Evolutionary conservation across 345 rosid species (phyloP), one percentile per base, ranked within the genome.

Genomic region (Eucalyptus lansdowneana): DNA sequence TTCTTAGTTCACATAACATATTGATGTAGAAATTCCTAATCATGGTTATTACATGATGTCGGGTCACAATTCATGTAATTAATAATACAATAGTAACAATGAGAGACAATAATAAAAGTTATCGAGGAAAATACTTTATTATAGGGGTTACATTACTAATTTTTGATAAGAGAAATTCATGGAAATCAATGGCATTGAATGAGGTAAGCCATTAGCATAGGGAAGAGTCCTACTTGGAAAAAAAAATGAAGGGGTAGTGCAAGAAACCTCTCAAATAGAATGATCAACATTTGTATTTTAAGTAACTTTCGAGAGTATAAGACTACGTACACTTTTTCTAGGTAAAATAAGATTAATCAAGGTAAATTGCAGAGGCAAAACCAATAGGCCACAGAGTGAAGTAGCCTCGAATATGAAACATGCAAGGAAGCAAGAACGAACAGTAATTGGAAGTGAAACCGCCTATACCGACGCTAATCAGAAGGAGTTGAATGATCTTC

Each of bases 191-290:
- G 37, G 76, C 17, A 14, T 8, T 9, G 62, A n/a, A n/a, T 15
- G 76, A 65, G 19, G 76, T 8, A n/a, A n/a, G 34, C 37, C 17
- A 3, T 15, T n/a, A 14, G 6, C 9, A 0, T 10, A 14, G 10
- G 72, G 76, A 65, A 65, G 76, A 65, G 17, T n/a, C 21, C 76
- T 9, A 56, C 62, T 56, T 56, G 62, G 11, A 56, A 56, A 24
- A 56, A 19, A 56, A 56, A 24, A 56, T 56, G 62, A 56, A 9
- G 5, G 60, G 62, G 3, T 22, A 22, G 25, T 56, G 60, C 25
- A 56, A 56, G 6, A 56, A 56, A 22, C 60, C 27, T 56, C 12
- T 21, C 60, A 56, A 22, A 56, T 3, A 54, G 60, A 56, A 22
- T 56, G 60, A 22, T 56, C 60, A 56, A 22, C 60, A 56, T 22